Percentiles rank a stretch among this genome's conserved stretches.
Evolutionary conservation across 306 rosid species (phyloP).

Genomic region (Acacia confusa): DNA sequence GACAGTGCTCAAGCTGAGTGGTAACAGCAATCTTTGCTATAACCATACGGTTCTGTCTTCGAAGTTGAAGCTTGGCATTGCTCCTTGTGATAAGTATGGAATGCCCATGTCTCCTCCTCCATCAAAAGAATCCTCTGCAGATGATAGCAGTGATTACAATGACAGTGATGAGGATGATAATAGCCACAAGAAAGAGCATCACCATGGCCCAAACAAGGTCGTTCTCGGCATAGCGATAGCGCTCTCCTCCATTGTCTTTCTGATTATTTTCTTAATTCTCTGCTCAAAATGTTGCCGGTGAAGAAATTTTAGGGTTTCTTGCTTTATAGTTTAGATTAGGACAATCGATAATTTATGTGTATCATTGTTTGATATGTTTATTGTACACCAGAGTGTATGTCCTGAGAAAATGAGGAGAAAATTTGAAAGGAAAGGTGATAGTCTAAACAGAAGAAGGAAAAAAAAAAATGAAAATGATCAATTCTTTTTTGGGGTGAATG

Average conservation of each 20-base stretch:
- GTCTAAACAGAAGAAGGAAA: slow-evolving; percentile 14
- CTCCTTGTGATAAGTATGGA: slow-evolving; percentile 86
- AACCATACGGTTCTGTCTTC: slow-evolving; percentile 72
- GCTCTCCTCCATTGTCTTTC: slow-evolving; percentile 89
- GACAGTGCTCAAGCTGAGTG: slow-evolving; percentile 59
- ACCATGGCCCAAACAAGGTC: slow-evolving; percentile 85
- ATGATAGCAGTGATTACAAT: slow-evolving; percentile 54
- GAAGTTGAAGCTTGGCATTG: slow-evolving; percentile 86
- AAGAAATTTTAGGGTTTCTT: slow-evolving; percentile 15
- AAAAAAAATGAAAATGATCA: slow-evolving; percentile 19
- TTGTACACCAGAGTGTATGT: slow-evolving; percentile 38
- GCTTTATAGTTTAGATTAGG: slow-evolving; percentile 51
- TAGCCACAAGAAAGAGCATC: slow-evolving; percentile 51
- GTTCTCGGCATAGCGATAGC: slow-evolving; percentile 95
- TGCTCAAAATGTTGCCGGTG: slow-evolving; percentile 81
- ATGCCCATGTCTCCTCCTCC: slow-evolving; percentile 79
- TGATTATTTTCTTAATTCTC: slow-evolving; percentile 71
- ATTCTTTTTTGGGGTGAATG: slow-evolving; percentile 9
- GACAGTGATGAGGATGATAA: slow-evolving; percentile 45
- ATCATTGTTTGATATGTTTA: slow-evolving; percentile 42
- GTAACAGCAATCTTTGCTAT: slow-evolving; percentile 72
- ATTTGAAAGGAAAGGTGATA: slow-evolving; percentile 2
- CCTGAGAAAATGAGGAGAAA: background rate
- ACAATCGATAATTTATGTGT: slow-evolving; percentile 38
- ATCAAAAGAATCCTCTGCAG: slow-evolving; percentile 55